Conservation (phyloP, 495 filamentous ascomycete genomes). For the Thermothielavioides terrestris region DNA sequence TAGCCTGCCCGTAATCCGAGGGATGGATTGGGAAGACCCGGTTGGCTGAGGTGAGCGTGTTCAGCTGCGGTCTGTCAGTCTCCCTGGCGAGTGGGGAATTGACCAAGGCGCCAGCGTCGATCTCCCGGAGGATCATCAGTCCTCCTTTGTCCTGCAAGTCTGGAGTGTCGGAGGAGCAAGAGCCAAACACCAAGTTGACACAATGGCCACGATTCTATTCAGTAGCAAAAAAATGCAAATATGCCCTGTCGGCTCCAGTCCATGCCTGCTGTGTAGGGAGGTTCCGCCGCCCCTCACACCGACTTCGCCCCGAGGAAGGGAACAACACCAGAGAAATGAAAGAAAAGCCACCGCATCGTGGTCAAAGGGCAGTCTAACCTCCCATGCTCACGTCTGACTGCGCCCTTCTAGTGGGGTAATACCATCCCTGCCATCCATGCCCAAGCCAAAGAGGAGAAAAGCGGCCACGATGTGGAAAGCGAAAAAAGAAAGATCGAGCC, state of each 20-base stretch:
- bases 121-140: neutral
- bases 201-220: neutral
- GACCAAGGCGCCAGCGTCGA: neutral
- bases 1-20: too few relatives aligned
- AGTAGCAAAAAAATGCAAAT: neutral
- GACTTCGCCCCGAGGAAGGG: neutral
- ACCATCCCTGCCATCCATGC: neutral
- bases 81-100: neutral
- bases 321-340: neutral
- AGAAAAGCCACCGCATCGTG: neutral
- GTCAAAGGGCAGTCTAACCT: neutral
- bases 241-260: neutral
- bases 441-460: too few relatives aligned
- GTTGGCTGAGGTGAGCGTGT: neutral
- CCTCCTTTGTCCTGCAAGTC: too few relatives aligned
- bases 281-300: too few relatives aligned
- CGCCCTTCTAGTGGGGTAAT: constrained; percentile 3
- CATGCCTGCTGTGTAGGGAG: too few relatives aligned
- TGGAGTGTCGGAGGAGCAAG: neutral
- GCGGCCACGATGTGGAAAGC: too few relatives aligned
- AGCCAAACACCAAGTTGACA: neutral
- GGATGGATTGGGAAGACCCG: too few relatives aligned
- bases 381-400: neutral
- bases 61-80: neutral
- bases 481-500: neutral